Evolutionary conservation across 2,329 filamentous ascomycete species (phyloP), one percentile per base, ranked within the genome.

Genomic region (Coleophoma cylindrospora): DNA sequence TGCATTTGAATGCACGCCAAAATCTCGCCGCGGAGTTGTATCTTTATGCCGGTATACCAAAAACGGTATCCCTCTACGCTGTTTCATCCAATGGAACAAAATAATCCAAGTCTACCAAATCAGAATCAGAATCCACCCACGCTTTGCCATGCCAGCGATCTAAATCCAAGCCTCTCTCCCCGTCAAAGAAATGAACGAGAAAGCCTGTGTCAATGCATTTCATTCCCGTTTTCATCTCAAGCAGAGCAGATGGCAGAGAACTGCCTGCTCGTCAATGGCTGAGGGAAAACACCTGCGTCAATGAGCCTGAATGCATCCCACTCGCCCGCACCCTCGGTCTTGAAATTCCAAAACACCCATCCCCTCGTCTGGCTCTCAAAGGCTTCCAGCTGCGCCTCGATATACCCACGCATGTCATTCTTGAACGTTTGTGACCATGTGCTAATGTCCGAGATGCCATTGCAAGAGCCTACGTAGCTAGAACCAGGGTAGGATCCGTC

Each of bases 281-380:
- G 67, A 4, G 77, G 77, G 59, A 80, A 80, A 11, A 81, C 54
- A 0, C 76, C 76, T 27, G 68, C 70, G 53, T 75, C 73, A 15
- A 78, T 63, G 10, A 80, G 62, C 22, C 63, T 64, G 51, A 74
- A 74, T 21, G 72, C 70, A 61, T 80, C 76, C 75, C 77, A 81
- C 57, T 80, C 77, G 38, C 72, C 68, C 3, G 73, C 70, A 0
- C 54, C 53, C 57, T 81, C 75, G 0, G 77, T 79, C 68, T 81
- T 81, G 66, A 78, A 81, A 53, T 78, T 80, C 77, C 77, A 81
- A 61, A 76, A 80, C 27, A 79, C 64, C 77, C 77, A 81, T 2
- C 79, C 78, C 27, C 75, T 65, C 1, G 74, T 73, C 48, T 70
- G 68, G 10, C 59, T 60, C 64, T 81, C 78, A 55, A 74, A 81